These are phyloP conservation scores for Arctium lappa DNA, from an alignment of 129 eudicot genomes.

Conservation along the genomic window DNA sequence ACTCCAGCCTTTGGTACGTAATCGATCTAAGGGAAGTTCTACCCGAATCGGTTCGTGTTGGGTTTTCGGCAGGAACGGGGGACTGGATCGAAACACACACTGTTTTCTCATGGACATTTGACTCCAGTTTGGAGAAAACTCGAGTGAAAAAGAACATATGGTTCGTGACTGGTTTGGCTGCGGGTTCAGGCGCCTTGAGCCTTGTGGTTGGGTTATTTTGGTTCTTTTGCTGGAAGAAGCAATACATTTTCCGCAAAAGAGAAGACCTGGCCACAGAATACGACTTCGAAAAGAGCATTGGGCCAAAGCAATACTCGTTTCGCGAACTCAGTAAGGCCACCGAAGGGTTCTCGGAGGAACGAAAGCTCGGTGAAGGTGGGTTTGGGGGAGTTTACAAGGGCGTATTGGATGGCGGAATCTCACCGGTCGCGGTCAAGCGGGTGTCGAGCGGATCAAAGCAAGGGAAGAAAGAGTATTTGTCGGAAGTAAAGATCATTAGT, in stretches of 20 bases:
- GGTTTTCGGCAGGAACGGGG: slow-evolving; percentile 55
- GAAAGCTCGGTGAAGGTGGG: slow-evolving; percentile 59
- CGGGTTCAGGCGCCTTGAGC: slow-evolving; percentile 22
- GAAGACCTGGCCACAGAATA: slow-evolving; percentile 23
- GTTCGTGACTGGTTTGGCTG: slow-evolving; percentile 24
- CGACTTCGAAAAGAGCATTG: slow-evolving; percentile 37
- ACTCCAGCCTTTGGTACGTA: slow-evolving; percentile 25
- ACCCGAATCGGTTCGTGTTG: slow-evolving; percentile 39
- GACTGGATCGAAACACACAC: slow-evolving; percentile 40
- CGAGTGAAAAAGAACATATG: slow-evolving; percentile 5
- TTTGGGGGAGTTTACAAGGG: slow-evolving; percentile 62
- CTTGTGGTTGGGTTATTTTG: slow-evolving; percentile 22
- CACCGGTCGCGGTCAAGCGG: slow-evolving; percentile 40
- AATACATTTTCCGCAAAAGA: not conserved
- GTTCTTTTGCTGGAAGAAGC: slow-evolving; percentile 32
- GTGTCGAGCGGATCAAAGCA: slow-evolving; percentile 49
- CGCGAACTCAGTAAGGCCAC: slow-evolving; percentile 38
- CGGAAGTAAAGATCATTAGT: slow-evolving; percentile 47
- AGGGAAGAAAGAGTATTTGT: slow-evolving; percentile 46
- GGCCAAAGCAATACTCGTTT: slow-evolving; percentile 41
- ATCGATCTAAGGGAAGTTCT: slow-evolving; percentile 40
- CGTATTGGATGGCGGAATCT: slow-evolving; percentile 13
- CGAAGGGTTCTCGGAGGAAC: slow-evolving; percentile 36
- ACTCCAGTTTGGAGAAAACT: slow-evolving; percentile 29
- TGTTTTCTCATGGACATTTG: slow-evolving; percentile 38